Evolutionary conservation across 306 rosid species (phyloP).

Genomic region (Castanea mollissima): DNA sequence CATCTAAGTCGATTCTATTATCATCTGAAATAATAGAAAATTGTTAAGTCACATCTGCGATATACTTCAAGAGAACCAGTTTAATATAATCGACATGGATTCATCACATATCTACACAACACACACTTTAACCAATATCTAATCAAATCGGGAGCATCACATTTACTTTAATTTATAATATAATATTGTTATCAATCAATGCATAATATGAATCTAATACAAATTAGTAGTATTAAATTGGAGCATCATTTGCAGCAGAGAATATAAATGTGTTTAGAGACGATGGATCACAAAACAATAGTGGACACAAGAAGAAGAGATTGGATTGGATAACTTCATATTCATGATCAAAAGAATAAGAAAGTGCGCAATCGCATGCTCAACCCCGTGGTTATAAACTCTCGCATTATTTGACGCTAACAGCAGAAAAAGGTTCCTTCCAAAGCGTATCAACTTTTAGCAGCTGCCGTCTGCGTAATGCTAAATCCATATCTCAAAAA

Average conservation of each 20-base stretch:
- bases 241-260: neutral
- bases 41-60: too few relatives aligned
- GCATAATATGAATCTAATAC: too few relatives aligned
- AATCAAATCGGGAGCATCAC: too few relatives aligned
- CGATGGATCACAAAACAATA: neutral
- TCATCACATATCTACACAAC: too few relatives aligned
- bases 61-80: too few relatives aligned
- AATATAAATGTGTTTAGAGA: too few relatives aligned
- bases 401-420: neutral
- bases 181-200: too few relatives aligned
- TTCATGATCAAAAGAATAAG: neutral
- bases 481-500: neutral
- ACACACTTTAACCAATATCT: too few relatives aligned
- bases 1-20: too few relatives aligned
- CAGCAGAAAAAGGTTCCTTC: neutral
- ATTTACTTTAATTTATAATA: too few relatives aligned
- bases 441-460: neutral
- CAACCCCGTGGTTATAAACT: neutral
- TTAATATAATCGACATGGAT: too few relatives aligned
- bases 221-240: neutral
- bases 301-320: neutral
- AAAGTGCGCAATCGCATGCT: neutral
- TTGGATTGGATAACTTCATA: neutral
- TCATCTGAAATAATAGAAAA: too few relatives aligned
- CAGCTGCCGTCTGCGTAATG: neutral